Conservation (phyloP, 1,139 yeast species). For the Lodderomyces margitis region DNA sequence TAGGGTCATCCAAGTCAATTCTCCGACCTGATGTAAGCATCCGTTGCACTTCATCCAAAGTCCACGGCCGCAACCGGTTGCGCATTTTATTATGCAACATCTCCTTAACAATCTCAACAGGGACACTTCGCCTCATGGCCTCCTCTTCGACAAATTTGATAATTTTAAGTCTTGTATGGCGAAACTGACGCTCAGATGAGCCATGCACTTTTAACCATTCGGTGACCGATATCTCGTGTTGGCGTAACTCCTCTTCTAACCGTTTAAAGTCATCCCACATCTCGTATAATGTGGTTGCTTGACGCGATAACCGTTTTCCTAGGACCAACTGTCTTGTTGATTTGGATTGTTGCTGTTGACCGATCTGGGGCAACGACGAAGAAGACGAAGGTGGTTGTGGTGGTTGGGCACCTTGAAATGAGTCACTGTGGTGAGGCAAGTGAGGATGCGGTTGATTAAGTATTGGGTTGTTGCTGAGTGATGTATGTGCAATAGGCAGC, state of each 20-base stretch:
- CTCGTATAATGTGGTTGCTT: constrained; percentile 33
- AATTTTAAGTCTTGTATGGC: constrained; percentile 35
- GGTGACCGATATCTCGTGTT: constrained; percentile 29
- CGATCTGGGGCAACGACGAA: neutral
- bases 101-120: constrained; percentile 30
- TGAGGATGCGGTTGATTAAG: neutral
- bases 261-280: constrained; percentile 42
- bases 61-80: constrained; percentile 35
- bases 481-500: neutral
- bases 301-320: constrained; percentile 29
- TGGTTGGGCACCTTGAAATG: neutral
- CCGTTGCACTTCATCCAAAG: constrained; percentile 39
- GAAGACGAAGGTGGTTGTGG: neutral
- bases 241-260: constrained; percentile 27
- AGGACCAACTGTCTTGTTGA: constrained; percentile 23
- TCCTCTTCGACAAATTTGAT: constrained; percentile 36
- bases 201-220: constrained; percentile 40
- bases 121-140: constrained; percentile 22
- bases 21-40: constrained; percentile 35
- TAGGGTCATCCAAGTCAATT: constrained; percentile 26
- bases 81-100: constrained; percentile 33
- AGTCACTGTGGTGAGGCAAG: neutral
- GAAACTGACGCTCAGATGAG: constrained; percentile 33
- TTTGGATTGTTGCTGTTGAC: constrained; percentile 4
- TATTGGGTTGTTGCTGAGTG: neutral